Conservation (phyloP, 306 rosid genomes). For the Crotalaria pallida region DNA sequence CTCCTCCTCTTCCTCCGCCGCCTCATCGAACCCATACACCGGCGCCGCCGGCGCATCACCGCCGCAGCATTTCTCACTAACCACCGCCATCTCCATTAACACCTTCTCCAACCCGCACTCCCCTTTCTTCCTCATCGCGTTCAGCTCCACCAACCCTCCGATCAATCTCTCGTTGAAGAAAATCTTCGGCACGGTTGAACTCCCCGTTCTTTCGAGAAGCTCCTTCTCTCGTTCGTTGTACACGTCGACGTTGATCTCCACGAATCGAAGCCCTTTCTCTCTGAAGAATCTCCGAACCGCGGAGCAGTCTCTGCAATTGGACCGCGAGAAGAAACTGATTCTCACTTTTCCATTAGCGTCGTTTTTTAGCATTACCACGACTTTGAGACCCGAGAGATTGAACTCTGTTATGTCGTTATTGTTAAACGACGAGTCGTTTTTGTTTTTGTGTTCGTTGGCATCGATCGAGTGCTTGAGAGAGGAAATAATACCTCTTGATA, state of each 20-base stretch:
- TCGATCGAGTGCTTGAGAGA: slow-evolving; percentile 34
- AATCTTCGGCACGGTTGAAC: slow-evolving; percentile 62
- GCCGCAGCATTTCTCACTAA: slow-evolving; percentile 37
- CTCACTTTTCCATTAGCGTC: slow-evolving; percentile 22
- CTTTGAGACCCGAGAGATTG: slow-evolving; percentile 60
- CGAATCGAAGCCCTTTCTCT: slow-evolving; percentile 54
- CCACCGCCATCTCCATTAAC: slow-evolving; percentile 39
- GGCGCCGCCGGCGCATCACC: slow-evolving; percentile 68
- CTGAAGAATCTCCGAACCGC: slow-evolving; percentile 64
- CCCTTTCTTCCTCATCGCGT: slow-evolving; percentile 66
- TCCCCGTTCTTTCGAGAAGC: slow-evolving; percentile 56
- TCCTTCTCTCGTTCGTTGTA: slow-evolving; percentile 56
- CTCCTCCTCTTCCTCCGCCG: not conserved
- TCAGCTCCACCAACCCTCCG: slow-evolving; percentile 81
- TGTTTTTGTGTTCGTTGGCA: no score
- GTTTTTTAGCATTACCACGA: slow-evolving; percentile 37
- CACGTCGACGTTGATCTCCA: slow-evolving; percentile 88
- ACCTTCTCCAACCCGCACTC: slow-evolving; percentile 45
- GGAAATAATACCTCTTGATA: no score
- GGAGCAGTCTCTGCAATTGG: slow-evolving; percentile 74
- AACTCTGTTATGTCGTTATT: slow-evolving; percentile 42
- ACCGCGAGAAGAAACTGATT: slow-evolving; percentile 76
- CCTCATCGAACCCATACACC: slow-evolving; percentile 69
- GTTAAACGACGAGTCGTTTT: not conserved
- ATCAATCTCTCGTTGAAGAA: slow-evolving; percentile 77